Evolutionary conservation across 306 rosid genomes (phyloP).

Genomic region (Cicer yamashitae): DNA sequence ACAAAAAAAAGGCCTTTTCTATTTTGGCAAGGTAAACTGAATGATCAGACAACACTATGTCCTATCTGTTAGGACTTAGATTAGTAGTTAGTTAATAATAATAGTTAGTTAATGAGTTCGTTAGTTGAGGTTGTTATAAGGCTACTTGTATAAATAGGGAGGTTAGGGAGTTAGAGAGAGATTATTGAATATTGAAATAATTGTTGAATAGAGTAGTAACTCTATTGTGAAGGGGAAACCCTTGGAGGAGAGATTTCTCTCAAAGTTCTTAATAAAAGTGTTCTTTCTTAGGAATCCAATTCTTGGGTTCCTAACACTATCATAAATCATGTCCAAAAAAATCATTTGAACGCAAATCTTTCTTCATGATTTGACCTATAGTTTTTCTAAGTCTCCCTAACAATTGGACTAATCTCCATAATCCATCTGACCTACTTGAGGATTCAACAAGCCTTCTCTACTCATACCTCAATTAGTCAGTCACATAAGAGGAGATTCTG

Average conservation of each 20-base stretch:
- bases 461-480: neutral
- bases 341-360: conserved; percentile 1
- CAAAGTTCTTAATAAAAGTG: too few species aligned
- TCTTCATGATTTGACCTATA: neutral
- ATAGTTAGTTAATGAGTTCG: too few species aligned
- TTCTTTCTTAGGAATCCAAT: too few species aligned
- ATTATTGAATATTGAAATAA: too few species aligned
- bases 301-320: neutral
- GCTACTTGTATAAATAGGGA: too few species aligned
- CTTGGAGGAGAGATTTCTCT: too few species aligned
- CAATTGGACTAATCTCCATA: neutral
- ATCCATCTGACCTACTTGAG: neutral
- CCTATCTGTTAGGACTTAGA: neutral
- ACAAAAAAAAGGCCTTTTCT: neutral
- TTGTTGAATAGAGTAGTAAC: too few species aligned
- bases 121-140: too few species aligned
- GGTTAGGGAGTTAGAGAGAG: too few species aligned
- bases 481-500: neutral
- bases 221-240: too few species aligned
- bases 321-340: neutral
- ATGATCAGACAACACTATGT: neutral
- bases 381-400: neutral
- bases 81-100: too few species aligned
- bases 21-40: neutral
- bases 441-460: conserved; percentile 9